Evolutionary conservation across 2,329 filamentous ascomycete species (phyloP), one percentile per base, ranked within the genome.

Genomic region (Xylariomycetidae sp.): DNA sequence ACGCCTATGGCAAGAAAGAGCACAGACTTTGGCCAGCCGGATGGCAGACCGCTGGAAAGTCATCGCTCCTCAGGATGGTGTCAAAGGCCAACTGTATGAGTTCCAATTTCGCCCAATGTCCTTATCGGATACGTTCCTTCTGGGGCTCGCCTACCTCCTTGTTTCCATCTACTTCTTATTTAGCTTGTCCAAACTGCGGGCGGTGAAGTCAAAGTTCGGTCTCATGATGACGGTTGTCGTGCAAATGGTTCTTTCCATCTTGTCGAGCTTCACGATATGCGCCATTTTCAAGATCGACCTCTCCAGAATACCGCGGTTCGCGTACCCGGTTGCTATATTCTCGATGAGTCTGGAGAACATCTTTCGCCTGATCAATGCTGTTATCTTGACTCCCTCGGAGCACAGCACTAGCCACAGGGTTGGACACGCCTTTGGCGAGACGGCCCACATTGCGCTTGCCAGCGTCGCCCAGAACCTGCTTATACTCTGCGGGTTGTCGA

Each of bases 181-280:
- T 44, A 83, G 74, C 43, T 62, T 90, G 38, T 76, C 77, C 29
- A 82, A 82, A 48, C 60, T 89, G 22, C 73, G 76, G 35, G 83
- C 84, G 12, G 74, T 90, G 50, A 88, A 87, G 57, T 88, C 83
- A 24, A 78, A 78, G 49, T 60, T 83, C 25, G 85, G 85, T 19
- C 64, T 90, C 32, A 78, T 86, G 29, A 58, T 83, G 18, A 82
- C 84, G 1, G 78, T 87, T 27, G 63, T 82, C 38, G 72, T 70
- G 0, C 84, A 90, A 60, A 79, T 85, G 44, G 63, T 73, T 3
- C 73, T 85, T 20, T 85, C 83, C 12, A 79, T 88, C 48, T 69
- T 85, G 59, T 85, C 83, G 4, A 88, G 83, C 56, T 85, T 90
- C 50, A 87, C 84, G 0, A 68, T 90, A 23, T 89, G 85, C 51